Evolutionary conservation across 352 stramenopile genomes (phyloP), one percentile per base, ranked within the genome.

Genomic region (Phytophthora pinifolia): DNA sequence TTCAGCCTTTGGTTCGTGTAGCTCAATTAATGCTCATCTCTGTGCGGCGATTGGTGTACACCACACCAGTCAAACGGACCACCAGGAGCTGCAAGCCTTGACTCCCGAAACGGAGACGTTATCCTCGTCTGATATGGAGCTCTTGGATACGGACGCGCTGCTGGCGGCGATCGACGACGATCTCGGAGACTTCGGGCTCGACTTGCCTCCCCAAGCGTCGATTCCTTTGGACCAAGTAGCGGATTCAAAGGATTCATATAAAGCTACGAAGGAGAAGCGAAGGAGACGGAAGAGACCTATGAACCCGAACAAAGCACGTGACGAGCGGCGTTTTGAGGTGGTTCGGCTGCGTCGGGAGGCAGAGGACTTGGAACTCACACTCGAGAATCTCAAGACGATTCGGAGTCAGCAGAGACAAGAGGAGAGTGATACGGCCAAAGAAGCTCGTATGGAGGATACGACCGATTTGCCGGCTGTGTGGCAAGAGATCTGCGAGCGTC

Each of bases 261-360:
- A 46, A 18, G 4, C 20, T 25, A 6, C 15, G 18, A 9, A n/a
- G 15, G 1, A 57, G 7, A 63, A 57, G 17, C 27, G 35, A 18
- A 39, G 37, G n/a, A 47, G 46, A 44, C 35, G 46, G 17, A 65
- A 53, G 37, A 65, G 56, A 9, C 51, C 55, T 5, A 17, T 54
- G 6, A 62, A 64, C 13, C 64, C 64, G 14, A 72, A 72, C 41
- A 65, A 51, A 45, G 64, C 64, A 33, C 53, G 64, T 3, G 60
- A 69, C n/a, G 53, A 66, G 29, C 54, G 59, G 27, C 54, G 48
- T 8, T 60, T 44, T 3, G 59, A 72, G 25, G 35, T 69, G 13
- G 46, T 54, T 13, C 36, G 31, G n/a, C 54, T 72, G 9, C 53
- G 59, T 9, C 33, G 33, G 14, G 39, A 66, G 18, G 47, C 36